phyloP scores from a whole-genome alignment of 345 rosid species.

The Rubroshorea leprosula region DNA sequence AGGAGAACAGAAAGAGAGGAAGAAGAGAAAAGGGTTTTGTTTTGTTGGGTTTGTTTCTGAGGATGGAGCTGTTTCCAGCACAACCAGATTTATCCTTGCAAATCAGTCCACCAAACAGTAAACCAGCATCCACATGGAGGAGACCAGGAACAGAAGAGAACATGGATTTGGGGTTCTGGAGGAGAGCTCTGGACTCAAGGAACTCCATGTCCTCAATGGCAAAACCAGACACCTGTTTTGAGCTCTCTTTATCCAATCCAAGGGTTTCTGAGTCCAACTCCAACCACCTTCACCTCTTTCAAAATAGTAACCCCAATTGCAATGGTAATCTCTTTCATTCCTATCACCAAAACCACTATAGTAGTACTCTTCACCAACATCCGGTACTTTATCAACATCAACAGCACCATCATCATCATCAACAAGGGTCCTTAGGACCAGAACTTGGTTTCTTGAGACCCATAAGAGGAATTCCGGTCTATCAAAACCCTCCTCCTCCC shows the following conservation, averaged over 20 bases:
- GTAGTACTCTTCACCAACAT: conserved; percentile 22
- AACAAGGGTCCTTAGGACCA: conserved; percentile 34
- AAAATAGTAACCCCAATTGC: conserved; percentile 21
- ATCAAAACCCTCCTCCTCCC: conserved; percentile 50
- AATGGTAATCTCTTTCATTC: conserved; percentile 31
- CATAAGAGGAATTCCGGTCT: conserved; percentile 79
- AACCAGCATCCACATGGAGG: conserved; percentile 60
- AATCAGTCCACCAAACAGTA: conserved; percentile 67
- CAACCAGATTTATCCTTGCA: conserved; percentile 74
- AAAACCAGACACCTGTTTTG: conserved; percentile 34
- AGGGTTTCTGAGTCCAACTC: conserved; percentile 34
- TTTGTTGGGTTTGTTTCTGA: conserved; percentile 1
- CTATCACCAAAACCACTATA: conserved; percentile 32
- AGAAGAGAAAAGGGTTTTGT: background rate
- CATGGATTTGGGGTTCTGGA: conserved; percentile 51
- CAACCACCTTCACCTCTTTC: conserved; percentile 31
- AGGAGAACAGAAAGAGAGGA: conserved; percentile 1
- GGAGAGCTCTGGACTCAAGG: conserved; percentile 48
- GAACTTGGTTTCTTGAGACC: conserved; percentile 78
- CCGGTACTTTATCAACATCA: conserved; percentile 36
- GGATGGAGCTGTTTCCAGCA: conserved; percentile 78
- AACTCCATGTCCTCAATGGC: conserved; percentile 51
- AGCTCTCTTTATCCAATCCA: conserved; percentile 67
- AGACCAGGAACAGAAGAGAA: conserved; percentile 38
- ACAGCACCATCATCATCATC: conserved; percentile 31